Conservation (phyloP, 2,329 filamentous ascomycete species). For the Fragosphaeria purpurea region DNA sequence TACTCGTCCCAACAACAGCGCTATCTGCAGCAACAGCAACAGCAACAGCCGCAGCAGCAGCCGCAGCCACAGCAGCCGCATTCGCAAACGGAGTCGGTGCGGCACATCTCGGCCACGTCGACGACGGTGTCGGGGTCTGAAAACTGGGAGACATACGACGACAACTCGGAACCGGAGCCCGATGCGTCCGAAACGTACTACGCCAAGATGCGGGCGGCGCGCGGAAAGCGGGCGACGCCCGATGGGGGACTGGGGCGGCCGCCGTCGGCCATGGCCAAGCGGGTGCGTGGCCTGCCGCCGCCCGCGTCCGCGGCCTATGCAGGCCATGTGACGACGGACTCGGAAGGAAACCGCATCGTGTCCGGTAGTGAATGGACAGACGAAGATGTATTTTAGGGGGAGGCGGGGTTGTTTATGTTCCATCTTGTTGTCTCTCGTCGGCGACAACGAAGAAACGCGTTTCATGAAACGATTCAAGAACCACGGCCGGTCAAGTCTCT, state of each 20-base stretch:
- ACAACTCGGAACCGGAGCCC: conserved; percentile 64
- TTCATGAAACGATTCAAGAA: background rate
- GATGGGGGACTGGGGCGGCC: conserved; percentile 22
- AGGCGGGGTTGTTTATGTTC: background rate
- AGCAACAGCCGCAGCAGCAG: conserved; percentile 10
- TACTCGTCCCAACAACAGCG: conserved; percentile 7
- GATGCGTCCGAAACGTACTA: conserved; percentile 74
- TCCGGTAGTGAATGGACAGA: conserved; percentile 59
- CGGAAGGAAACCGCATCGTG: conserved; percentile 52
- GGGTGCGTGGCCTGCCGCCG: conserved; percentile 43
- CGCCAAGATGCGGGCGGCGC: conserved; percentile 61
- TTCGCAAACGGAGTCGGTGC: conserved; percentile 24
- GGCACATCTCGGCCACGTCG: conserved; percentile 69
- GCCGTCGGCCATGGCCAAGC: conserved; percentile 34
- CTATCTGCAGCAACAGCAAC: conserved; percentile 1
- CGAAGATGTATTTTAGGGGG: conserved; percentile 45
- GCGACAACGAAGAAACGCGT: conserved; percentile 4
- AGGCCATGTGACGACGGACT: conserved; percentile 40
- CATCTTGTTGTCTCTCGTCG: background rate
- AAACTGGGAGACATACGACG: conserved; percentile 97
- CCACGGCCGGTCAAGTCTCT: background rate
- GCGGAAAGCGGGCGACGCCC: conserved; percentile 52
- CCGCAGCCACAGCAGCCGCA: conserved; percentile 12
- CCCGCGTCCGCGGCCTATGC: conserved; percentile 30
- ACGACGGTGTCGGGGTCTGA: conserved; percentile 73